Evolutionary conservation across 2,329 filamentous ascomycete genomes (phyloP).

Genomic region (Boeremia lycopersici): DNA sequence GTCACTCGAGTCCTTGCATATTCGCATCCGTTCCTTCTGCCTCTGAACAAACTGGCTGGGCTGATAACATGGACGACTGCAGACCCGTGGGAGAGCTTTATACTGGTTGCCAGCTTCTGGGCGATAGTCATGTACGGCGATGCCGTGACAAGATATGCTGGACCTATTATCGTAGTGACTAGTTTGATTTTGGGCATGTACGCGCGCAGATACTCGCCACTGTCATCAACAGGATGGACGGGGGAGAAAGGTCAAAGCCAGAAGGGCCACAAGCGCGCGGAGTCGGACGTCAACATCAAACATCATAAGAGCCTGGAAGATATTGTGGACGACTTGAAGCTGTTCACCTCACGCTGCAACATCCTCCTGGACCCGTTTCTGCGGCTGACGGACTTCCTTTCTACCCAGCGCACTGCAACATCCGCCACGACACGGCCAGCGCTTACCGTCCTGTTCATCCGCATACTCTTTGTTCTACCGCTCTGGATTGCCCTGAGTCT

Average conservation of each 20-base stretch:
- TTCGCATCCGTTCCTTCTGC: constrained; percentile 90
- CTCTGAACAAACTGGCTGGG: constrained; percentile 83
- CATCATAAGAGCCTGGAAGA: constrained; percentile 96
- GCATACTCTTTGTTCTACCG: constrained; percentile 85
- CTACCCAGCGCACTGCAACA: constrained; percentile 86
- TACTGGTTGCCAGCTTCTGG: constrained; percentile 87
- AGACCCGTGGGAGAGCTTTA: constrained; percentile 96
- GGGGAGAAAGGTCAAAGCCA: constrained; percentile 64
- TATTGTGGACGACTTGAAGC: constrained; percentile 90
- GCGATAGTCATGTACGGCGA: constrained; percentile 84
- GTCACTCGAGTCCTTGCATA: constrained; percentile 94
- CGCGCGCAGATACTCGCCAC: constrained; percentile 81
- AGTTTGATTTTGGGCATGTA: constrained; percentile 92
- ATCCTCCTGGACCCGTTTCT: constrained; percentile 88
- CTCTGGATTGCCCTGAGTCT: constrained; percentile 85
- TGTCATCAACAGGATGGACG: constrained; percentile 83
- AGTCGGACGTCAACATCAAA: constrained; percentile 67
- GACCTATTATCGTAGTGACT: constrained; percentile 80
- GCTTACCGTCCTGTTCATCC: constrained; percentile 85
- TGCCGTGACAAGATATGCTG: constrained; percentile 77
- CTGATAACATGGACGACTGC: constrained; percentile 91
- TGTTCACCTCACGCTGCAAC: constrained; percentile 90
- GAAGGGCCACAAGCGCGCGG: constrained; percentile 58
- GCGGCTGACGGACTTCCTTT: constrained; percentile 89
- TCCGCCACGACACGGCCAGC: constrained; percentile 90